Conservation (phyloP, 1,139 yeast genomes). For the Blastobotrys arbuscula region DNA sequence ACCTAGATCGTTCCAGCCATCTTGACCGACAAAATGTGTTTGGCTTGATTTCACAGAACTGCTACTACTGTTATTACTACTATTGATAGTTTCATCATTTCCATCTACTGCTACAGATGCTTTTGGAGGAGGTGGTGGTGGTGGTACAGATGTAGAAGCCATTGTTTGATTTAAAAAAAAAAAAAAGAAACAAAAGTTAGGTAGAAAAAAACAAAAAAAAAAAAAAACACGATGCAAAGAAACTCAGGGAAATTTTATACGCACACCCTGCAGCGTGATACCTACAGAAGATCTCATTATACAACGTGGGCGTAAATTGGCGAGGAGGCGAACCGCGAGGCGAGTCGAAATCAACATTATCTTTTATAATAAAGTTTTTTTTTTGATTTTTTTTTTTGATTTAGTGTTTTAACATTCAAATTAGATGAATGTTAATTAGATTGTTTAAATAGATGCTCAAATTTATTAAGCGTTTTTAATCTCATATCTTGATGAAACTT, state of each 20-base stretch:
- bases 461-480: background rate
- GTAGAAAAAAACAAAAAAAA: too few species aligned
- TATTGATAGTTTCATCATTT: background rate
- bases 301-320: too few species aligned
- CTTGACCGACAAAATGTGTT: constrained; percentile 9
- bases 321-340: too few species aligned
- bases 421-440: too few species aligned
- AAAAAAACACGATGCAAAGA: too few species aligned
- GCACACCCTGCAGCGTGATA: too few species aligned
- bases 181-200: background rate
- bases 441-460: constrained; percentile 1
- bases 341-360: too few species aligned
- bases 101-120: background rate
- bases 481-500: background rate
- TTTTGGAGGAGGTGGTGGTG: background rate
- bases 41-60: constrained; percentile 7
- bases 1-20: constrained; percentile 12
- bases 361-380: too few species aligned
- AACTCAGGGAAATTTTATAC: too few species aligned
- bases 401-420: background rate
- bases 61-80: background rate
- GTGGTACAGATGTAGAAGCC: background rate
- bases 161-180: background rate
- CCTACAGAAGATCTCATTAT: too few species aligned
- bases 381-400: too few species aligned